Base-by-base conservation (phyloP, 1,284 basidiomycete species). In the Takashimella koratensis region DNA sequence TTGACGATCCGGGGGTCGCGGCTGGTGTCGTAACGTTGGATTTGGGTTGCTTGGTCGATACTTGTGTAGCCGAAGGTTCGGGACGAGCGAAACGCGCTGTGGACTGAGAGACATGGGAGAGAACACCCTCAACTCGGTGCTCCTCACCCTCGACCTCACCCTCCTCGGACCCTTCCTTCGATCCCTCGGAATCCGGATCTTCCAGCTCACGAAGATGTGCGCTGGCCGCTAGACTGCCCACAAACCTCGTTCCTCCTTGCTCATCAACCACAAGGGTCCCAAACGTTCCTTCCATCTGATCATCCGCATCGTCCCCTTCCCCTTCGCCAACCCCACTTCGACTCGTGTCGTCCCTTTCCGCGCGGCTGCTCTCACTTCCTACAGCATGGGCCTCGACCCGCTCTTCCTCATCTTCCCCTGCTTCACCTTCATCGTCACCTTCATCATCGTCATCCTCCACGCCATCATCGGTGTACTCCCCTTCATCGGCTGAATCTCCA, bases 181-280 rank as follows among this genome's bases (percentile, higher is more conserved):
- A n/a, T n/a, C n/a, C n/a, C n/a, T n/a, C n/a, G n/a, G n/a, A n/a
- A n/a, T n/a, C n/a, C n/a, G n/a, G n/a, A n/a, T n/a, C n/a, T 53
- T 45, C 45, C 2, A 39, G 45, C 39, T 62, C 62, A 16, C 65
- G 65, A 10, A 73, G 58, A 42, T 73, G 70, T 44, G 70, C 69
- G 25, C 47, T 49, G 10, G 45, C 52, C 13, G 52, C 52, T 24
- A 70, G 63, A 40, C 62, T 65, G 16, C 73, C 73, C 2, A 75
- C 68, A 51, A 71, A 75, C 44, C 60, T 62, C 3, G 73, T 63
- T 47, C 67, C 62, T 10, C 71, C 71, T 40, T 68, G 64, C 12
- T 50, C 54, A 2, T 67, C 66, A 43, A 74, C 70, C 2, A 67
- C 69, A 49, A 74, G 49, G 0, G 67, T 73, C 5, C 73, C 73